Base-by-base conservation (phyloP, 345 rosid genomes). In the Clausena lansium region DNA sequence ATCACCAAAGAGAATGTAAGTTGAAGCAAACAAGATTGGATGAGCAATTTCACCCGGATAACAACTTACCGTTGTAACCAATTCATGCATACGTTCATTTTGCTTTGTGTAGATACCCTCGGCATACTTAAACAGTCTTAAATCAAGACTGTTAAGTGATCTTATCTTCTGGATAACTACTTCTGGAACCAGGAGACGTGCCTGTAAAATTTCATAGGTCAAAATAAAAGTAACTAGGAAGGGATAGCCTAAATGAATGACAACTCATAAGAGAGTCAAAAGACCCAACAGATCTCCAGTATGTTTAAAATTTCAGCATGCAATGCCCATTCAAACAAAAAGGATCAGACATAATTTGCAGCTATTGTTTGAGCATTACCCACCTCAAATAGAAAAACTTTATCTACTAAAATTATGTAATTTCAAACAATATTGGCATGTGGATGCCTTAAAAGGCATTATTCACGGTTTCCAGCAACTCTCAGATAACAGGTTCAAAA, bases 71-170 rank as follows among this genome's bases (percentile, higher is more conserved):
- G 70, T 71, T 47, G 45, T 63, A n/a, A 67, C 70, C 67, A 81
- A 32, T 58, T 64, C 82, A 61, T 82, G 84, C 45, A 63, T 73
- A 39, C 70, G 82, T 65, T 74, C 76, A 77, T 87, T 91, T 78
- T 92, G 91, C 86, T 89, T 90, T 19, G 84, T 87, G 79, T 90
- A 96, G 25, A 96, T 85, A 75, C 82, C 87, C 80, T 76, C 83
- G 14, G 98, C 98, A 80, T 96, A 89, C 77, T 91, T 83, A 80
- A 91, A 96, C 28, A 96, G 95, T 86, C 94, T 92, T 75, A 89
- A 22, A 74, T 96, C 98, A 36, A 96, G 98, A 73, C 73, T 71
- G 88, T 96, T 96, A n/a, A 88, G 90, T n/a, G 88, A 86, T 86
- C 77, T 89, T 75, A 96, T 91, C 88, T 85, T 83, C 84, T 84